A percentile compares a stretch with the other conserved stretches of the same genome.
Evolutionary conservation across 2,329 filamentous ascomycete species (phyloP).

Genomic region (Ophiostoma sp.): DNA sequence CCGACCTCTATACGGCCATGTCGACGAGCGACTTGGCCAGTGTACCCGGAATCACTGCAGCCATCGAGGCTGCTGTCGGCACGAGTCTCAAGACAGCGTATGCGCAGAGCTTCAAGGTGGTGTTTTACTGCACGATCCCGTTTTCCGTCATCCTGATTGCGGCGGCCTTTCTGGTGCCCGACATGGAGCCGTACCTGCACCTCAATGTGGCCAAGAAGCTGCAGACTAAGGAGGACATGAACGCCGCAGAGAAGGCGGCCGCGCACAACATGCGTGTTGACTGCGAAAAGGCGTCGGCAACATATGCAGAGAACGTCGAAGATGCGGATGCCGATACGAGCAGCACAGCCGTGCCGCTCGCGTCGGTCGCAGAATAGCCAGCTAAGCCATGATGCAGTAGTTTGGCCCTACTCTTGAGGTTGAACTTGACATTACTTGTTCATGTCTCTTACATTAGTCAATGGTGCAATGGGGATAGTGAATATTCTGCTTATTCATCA

Average conservation of each 20-base stretch:
- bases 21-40: neutral
- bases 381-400: neutral
- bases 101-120: slow-evolving; percentile 39
- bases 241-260: slow-evolving; percentile 6
- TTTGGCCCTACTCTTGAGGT: neutral
- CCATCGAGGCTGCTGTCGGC: slow-evolving; percentile 34
- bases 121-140: slow-evolving; percentile 39
- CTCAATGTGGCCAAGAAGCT: slow-evolving; percentile 42
- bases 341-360: neutral
- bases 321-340: neutral
- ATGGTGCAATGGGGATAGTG: too few relatives aligned
- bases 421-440: neutral
- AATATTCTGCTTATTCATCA: neutral
- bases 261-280: slow-evolving; percentile 9
- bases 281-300: slow-evolving; percentile 9
- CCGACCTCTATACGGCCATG: neutral
- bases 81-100: slow-evolving; percentile 39
- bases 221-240: slow-evolving; percentile 28
- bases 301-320: neutral
- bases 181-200: slow-evolving; percentile 41
- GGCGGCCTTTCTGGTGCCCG: slow-evolving; percentile 37
- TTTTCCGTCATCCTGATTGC: slow-evolving; percentile 38
- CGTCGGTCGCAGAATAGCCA: neutral
- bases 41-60: slow-evolving; percentile 22
- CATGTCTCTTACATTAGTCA: too few relatives aligned